These are phyloP conservation scores for Niveomyces coronatus DNA, from an alignment of 2,329 filamentous ascomycete genomes.

Conservation along the genomic window DNA sequence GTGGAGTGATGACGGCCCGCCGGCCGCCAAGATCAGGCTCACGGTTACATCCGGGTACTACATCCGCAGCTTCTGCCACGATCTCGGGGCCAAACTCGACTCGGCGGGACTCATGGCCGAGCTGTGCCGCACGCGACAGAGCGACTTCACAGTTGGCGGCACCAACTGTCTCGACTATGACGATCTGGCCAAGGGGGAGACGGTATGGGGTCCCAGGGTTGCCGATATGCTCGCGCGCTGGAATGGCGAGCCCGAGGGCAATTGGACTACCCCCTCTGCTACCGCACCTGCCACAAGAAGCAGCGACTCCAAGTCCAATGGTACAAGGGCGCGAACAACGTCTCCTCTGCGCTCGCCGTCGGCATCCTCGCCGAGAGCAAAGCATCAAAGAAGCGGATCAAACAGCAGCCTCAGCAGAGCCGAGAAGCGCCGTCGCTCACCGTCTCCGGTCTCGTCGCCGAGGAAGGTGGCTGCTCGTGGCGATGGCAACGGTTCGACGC, in stretches of 20 bases:
- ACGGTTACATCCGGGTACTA: constrained; percentile 96
- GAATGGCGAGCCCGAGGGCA: constrained; percentile 24
- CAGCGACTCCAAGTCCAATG: constrained; percentile 11
- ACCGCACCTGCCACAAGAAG: no score
- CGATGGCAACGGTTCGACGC: constrained; percentile 1
- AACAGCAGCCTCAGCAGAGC: constrained; percentile 9
- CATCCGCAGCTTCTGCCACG: constrained; percentile 86
- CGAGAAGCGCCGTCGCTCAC: constrained; percentile 23
- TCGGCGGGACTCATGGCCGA: constrained; percentile 82
- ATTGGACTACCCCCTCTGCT: constrained; percentile 17
- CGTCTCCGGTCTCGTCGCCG: constrained; percentile 17
- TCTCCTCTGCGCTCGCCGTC: no score
- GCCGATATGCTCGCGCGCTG: constrained; percentile 34
- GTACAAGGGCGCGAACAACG: no score
- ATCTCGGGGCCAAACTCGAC: constrained; percentile 71
- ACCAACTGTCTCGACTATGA: constrained; percentile 68
- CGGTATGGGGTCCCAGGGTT: constrained; percentile 73
- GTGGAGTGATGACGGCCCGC: constrained; percentile 53
- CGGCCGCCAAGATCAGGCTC: constrained; percentile 76
- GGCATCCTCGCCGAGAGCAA: constrained; percentile 10
- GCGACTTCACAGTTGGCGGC: constrained; percentile 61
- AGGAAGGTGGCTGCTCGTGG: constrained; percentile 20
- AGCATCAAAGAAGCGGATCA: constrained; percentile 8
- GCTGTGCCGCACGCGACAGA: constrained; percentile 71
- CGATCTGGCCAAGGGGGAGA: constrained; percentile 66